Conservation (phyloP, 2,329 filamentous ascomycete species). For the Hypoxylon sp. region DNA sequence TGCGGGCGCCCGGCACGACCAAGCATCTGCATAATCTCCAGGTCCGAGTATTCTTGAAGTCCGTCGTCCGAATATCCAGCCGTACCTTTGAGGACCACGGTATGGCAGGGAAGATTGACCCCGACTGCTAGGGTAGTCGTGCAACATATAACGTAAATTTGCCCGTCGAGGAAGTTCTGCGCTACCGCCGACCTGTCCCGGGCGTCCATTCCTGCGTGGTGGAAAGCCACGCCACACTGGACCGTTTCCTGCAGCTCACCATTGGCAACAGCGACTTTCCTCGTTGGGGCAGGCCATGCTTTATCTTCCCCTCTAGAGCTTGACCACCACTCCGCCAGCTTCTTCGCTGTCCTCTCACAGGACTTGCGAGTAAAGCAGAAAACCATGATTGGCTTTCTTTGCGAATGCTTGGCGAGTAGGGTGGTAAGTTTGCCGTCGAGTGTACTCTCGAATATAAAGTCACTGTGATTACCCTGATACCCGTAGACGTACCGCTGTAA, state of each 20-base stretch:
- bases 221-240: constrained; percentile 73
- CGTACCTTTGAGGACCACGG: constrained; percentile 85
- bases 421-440: constrained; percentile 71
- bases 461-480: constrained; percentile 69
- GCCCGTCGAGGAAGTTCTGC: constrained; percentile 70
- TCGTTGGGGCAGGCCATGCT: constrained; percentile 69
- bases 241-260: constrained; percentile 64
- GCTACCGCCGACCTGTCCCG: constrained; percentile 73
- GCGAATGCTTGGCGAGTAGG: constrained; percentile 71
- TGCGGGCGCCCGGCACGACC: constrained; percentile 84
- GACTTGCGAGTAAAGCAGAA: constrained; percentile 83
- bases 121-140: constrained; percentile 86
- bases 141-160: constrained; percentile 84
- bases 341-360: constrained; percentile 70
- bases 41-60: constrained; percentile 76
- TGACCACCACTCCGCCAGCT: constrained; percentile 72
- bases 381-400: constrained; percentile 79
- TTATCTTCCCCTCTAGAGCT: constrained; percentile 58
- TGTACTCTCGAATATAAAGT: constrained; percentile 78
- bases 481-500: constrained; percentile 80
- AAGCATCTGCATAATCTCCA: constrained; percentile 92
- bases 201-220: constrained; percentile 77
- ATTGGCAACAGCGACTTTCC: constrained; percentile 60
- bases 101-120: constrained; percentile 83
- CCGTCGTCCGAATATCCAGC: constrained; percentile 67